A percentile compares a stretch with the other conserved stretches of the same genome.
These are phyloP conservation scores for Coprinellus micaceus DNA, from an alignment of 768 basidiomycete species.

Conservation along the genomic window DNA sequence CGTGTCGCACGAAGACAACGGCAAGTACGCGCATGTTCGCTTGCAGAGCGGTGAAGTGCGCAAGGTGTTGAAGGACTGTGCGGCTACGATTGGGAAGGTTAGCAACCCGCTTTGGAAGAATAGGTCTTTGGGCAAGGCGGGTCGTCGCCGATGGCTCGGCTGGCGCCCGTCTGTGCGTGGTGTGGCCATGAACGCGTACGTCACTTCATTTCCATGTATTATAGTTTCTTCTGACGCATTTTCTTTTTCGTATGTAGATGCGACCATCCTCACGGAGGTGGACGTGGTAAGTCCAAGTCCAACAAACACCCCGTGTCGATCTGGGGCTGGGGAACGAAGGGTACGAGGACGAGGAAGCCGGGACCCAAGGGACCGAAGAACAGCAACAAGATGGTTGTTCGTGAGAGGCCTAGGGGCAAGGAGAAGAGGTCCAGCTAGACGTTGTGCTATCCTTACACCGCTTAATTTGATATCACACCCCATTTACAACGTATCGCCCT, in stretches of 20 bases:
- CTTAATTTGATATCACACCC: neutral
- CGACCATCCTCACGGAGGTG: constrained; percentile 96
- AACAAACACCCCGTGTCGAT: constrained; percentile 90
- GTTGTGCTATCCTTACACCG: neutral
- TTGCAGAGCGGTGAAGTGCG: constrained; percentile 93
- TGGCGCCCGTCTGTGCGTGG: constrained; percentile 82
- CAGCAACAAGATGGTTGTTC: constrained; percentile 86
- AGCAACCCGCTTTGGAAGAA: constrained; percentile 91
- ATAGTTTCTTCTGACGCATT: constrained; percentile 3
- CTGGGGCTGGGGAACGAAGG: constrained; percentile 92
- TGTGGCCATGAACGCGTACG: constrained; percentile 95
- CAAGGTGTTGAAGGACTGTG: constrained; percentile 74
- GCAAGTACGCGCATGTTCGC: constrained; percentile 75
- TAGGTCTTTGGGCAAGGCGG: constrained; percentile 85
- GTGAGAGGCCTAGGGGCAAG: constrained; percentile 77
- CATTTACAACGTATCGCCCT: neutral
- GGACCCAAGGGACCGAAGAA: constrained; percentile 88
- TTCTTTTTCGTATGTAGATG: constrained; percentile 52
- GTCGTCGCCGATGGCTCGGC: constrained; percentile 83
- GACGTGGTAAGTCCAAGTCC: constrained; percentile 96
- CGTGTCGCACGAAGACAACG: constrained; percentile 69
- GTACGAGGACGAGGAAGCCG: constrained; percentile 88
- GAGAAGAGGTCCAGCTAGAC: constrained; percentile 30
- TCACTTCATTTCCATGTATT: constrained; percentile 14
- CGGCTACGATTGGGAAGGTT: constrained; percentile 87